phyloP scores from a whole-genome alignment of 805 yeast species.

The Pichia membranifaciens region DNA sequence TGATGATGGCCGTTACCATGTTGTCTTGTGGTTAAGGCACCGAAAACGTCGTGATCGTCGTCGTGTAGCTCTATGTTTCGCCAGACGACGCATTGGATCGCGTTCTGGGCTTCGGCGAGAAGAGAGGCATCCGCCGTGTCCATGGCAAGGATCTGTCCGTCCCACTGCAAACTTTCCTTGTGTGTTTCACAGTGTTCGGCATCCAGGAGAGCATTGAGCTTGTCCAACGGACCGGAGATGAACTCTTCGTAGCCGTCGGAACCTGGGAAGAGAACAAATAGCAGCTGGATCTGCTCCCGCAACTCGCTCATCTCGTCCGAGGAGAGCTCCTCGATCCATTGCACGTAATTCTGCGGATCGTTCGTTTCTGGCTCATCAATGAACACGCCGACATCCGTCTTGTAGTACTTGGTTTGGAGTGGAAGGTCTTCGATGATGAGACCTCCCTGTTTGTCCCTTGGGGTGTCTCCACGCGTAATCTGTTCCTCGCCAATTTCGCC shows the following conservation, averaged over 20 bases:
- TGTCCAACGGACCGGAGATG: neutral
- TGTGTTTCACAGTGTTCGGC: slow-evolving; percentile 19
- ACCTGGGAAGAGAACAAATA: neutral
- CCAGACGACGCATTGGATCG: slow-evolving; percentile 8
- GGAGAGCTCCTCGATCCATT: slow-evolving; percentile 38
- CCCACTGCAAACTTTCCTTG: slow-evolving; percentile 23
- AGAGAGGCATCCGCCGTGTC: slow-evolving; percentile 17
- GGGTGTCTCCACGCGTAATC: neutral
- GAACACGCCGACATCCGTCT: slow-evolving; percentile 24
- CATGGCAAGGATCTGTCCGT: slow-evolving; percentile 34
- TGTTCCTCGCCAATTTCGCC: neutral
- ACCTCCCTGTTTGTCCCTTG: slow-evolving; percentile 21
- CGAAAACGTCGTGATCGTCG: too few species aligned
- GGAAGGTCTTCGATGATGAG: slow-evolving; percentile 21
- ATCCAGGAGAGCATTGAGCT: slow-evolving; percentile 18
- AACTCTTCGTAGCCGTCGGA: neutral
- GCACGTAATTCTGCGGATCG: slow-evolving; percentile 17
- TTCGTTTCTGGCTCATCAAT: slow-evolving; percentile 30
- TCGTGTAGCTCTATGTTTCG: neutral
- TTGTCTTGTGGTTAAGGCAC: too few species aligned
- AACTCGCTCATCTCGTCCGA: slow-evolving; percentile 36
- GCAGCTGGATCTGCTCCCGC: slow-evolving; percentile 35
- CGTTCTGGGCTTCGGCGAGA: neutral
- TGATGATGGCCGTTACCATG: too few species aligned
- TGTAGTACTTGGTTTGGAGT: slow-evolving; percentile 25